Base-by-base conservation (phyloP, 2,329 filamentous ascomycete genomes). In the Apiospora phragmitis region DNA sequence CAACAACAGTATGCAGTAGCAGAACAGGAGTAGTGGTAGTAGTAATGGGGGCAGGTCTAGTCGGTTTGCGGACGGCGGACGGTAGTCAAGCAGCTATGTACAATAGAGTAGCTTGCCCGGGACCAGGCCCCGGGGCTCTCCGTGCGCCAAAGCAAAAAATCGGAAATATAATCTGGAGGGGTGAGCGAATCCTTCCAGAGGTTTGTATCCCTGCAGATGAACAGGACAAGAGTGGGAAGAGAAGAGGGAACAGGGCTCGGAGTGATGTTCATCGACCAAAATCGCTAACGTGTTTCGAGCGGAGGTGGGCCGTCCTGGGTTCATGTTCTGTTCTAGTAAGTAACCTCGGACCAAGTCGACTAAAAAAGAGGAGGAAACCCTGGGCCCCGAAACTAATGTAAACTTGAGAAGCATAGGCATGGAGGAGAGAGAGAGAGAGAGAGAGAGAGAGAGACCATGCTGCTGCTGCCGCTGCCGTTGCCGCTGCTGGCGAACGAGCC, bases 91-190 rank as follows among this genome's bases (percentile, higher is more conserved):
- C 65, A 47, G 65, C 65, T 32, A 62, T 62, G 29, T 21, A 38
- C 55, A 62, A 38, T 32, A 62, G 55, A 62, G 55, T 38, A n/a
- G 55, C 55, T 62, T n/a, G 18, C 73, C 71, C 73, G 73, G 74
- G 74, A 70, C 70, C 70, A 67, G 70, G 74, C 73, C 73, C 80
- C 81, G 82, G 83, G 82, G 81, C 81, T 83, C 80, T 82, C 81
- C 80, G 80, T 80, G 79, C 80, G 79, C 81, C 82, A 82, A 82
- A 83, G 78, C 82, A 83, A 79, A 79, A 82, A 77, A 81, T 84
- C 83, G 83, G 83, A 82, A 84, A 83, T 85, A 85, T 84, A 81
- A 82, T 83, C 79, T 84, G 78, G 81, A 81, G 80, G 79, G 77
- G 76, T 74, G 67, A 38, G 47, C 67, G 75, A 79, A 79, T 79